Evolutionary conservation across 768 basidiomycete species (phyloP), one percentile per base, ranked within the genome.

Genomic region (Lentinula boryana): DNA sequence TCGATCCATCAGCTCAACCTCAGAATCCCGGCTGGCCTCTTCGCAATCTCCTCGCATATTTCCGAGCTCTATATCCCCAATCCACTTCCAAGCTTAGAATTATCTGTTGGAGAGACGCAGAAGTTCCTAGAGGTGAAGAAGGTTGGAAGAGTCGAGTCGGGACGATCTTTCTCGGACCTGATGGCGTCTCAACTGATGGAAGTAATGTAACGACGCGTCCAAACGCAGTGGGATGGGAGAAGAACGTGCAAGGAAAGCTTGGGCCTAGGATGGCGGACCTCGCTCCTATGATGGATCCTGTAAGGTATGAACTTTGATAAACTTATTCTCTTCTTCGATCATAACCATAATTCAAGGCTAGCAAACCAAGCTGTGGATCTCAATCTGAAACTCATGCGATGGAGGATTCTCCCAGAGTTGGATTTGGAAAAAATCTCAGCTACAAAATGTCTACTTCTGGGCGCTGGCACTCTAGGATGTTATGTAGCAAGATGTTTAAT

Each of bases 291-390:
- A 97, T 98, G 95, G 95, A 98, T 71, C 97, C 96, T 0, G 76
- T 80, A 4, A 80, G 86, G 93, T 91, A 66, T 23, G 58, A 27
- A 27, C 3, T 27, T 61, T 2, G 3, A 8, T 35, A n/a, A 31
- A 33, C 48, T 55, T 3, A 16, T 16, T 7, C 15, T 33, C 8
- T 41, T 31, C 8, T n/a, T 50, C 50, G 43, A 57, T 23, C 13
- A 18, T 27, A 41, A 40, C 9, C 15, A 18, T 35, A n/a, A 36
- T 18, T 3, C 21, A 64, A 94, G 94, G 65, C 82, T 98, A 4
- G 95, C 96, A 0, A 87, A 92, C 64, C 96, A 99, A 72, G 97
- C 97, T 0, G 94, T 98, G n/a, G 95, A 98, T 73, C 78, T 99
- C 43, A 99, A 98, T 69, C 78, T 98, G 52, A 98, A 98, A 70